Base-by-base conservation (phyloP, 2,329 filamentous ascomycete species). In the Blumeria graminis region DNA sequence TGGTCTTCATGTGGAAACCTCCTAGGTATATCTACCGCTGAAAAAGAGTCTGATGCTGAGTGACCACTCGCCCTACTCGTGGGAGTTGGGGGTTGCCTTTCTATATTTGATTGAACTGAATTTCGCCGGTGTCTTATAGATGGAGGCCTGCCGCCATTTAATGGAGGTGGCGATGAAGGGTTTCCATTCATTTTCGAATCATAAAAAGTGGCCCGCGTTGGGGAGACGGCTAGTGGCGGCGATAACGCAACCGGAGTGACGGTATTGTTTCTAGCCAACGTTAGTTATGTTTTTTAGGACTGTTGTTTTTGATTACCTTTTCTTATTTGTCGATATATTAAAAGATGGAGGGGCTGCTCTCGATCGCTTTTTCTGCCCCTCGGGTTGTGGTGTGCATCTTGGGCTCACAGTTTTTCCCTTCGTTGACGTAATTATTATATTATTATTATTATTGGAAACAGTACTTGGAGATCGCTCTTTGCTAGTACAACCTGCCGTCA, bases 81-180 rank as follows among this genome's bases (percentile, higher is more conserved):
- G 1, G 78, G 76, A 1, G 81, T 79, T 5, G 75, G 69, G 1
- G 80, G 77, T 38, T 77, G 72, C 58, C 73, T 74, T 58, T 85
- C 80, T 36, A 71, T 70, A 55, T 69, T 71, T n/a, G 76, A 75
- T 57, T 79, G 76, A 56, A 78, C 76, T 14, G 84, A 86, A 64
- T 84, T 89, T 65, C 88, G 86, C 64, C 87, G 80, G 39, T 80
- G 78, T 61, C 86, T 79, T 6, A 83, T 80, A 5, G 82, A 81
- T 55, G 77, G 74, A 11, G 85, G 81, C 46, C 82, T 77, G 57
- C 78, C 71, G 34, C 70, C 68, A 58, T 70, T 69, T 54, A 70
- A 68, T 6, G 81, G 81, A 8, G 74, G 77, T 33, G 84, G 82
- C 43, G 82, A 85, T 56, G 64, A 72, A 60, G 71, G 73, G 62